A percentile compares a stretch with the other conserved stretches of the same genome.
Conservation (phyloP, 1,284 basidiomycete genomes). For the Malassezia obtusa region DNA sequence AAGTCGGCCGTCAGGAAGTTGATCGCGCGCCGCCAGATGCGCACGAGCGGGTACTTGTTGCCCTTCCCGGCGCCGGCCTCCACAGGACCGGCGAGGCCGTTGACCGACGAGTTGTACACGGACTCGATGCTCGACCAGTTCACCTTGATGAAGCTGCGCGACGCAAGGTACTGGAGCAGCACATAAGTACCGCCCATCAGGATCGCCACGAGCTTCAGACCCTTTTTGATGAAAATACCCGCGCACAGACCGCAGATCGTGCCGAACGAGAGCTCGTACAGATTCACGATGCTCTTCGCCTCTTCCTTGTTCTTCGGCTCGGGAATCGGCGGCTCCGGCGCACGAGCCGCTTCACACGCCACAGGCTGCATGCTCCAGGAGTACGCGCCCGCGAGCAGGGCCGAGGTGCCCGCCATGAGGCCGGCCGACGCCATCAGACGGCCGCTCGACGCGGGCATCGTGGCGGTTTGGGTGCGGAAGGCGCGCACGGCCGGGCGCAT, state of each 20-base stretch:
- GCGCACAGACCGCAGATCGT: slow-evolving; percentile 72
- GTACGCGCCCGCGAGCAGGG: slow-evolving; percentile 1
- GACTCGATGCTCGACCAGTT: slow-evolving; percentile 62
- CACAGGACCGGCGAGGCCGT: slow-evolving; percentile 55
- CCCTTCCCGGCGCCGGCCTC: slow-evolving; percentile 51
- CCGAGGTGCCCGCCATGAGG: slow-evolving; percentile 11
- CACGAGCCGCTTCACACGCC: slow-evolving; percentile 5
- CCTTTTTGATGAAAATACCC: slow-evolving; percentile 89
- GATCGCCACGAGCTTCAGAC: slow-evolving; percentile 71
- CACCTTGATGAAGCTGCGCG: slow-evolving; percentile 57
- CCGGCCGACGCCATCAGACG: slow-evolving; percentile 3
- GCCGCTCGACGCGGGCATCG: not conserved
- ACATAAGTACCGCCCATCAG: slow-evolving; percentile 57
- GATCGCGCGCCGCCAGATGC: slow-evolving; percentile 63
- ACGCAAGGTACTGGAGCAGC: slow-evolving; percentile 40
- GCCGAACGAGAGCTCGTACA: slow-evolving; percentile 79
- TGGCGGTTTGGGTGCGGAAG: not conserved
- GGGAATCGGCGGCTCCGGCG: slow-evolving; percentile 1
- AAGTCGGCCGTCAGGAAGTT: slow-evolving; percentile 87
- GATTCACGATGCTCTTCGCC: slow-evolving; percentile 61
- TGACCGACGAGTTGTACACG: slow-evolving; percentile 64
- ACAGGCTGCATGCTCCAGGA: slow-evolving; percentile 1
- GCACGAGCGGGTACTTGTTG: slow-evolving; percentile 29
- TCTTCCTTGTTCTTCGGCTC: slow-evolving; percentile 9
- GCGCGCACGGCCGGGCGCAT: slow-evolving; percentile 2